Base-by-base conservation (phyloP, 176 grass and related monocot genomes). In the Saccharum officinarum region DNA sequence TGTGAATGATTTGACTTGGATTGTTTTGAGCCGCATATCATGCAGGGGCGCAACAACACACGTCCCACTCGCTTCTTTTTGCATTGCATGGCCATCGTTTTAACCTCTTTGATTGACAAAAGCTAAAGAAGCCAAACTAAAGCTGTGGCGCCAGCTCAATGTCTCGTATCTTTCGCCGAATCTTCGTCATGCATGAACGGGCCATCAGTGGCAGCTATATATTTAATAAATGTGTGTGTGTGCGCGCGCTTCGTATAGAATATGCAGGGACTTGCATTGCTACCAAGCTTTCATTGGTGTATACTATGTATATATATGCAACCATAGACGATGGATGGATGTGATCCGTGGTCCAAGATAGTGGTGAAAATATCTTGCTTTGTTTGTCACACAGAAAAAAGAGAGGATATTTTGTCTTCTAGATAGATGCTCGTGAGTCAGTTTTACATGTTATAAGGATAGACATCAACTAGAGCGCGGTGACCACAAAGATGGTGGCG, bases 111-210 rank as follows among this genome's bases (percentile, higher is more conserved):
- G 9, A 33, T 82, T 86, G 9, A 33, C 38, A 26, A 90, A 90
- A 83, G 88, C 69, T 39, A 59, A 76, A 69, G 57, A 16, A 14
- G 15, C n/a, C 67, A 62, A 61, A 10, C 1, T 75, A 86, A 83
- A 86, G 88, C 68, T 39, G 73, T 77, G 83, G 77, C 71, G 40
- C 71, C 88, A 89, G 71, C 77, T 70, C 61, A 18, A 81, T 54
- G 36, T 20, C 14, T 78, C 55, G 30, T n/a, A 74, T 85, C 71
- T 75, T 61, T 68, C 34, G 8, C 16, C 59, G 17, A 81, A 82
- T 71, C 71, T 77, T 64, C 23, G 11, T 18, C 4, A 8, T 26
- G 26, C n/a, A 5, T 26, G 10, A n/a, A 30, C 11, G 61, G 25
- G 23, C 60, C 60, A 23, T 22, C 8, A 10, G 8, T 11, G n/a